Evolutionary conservation across 345 rosid genomes (phyloP).

Genomic region (Kernera saxatilis): DNA sequence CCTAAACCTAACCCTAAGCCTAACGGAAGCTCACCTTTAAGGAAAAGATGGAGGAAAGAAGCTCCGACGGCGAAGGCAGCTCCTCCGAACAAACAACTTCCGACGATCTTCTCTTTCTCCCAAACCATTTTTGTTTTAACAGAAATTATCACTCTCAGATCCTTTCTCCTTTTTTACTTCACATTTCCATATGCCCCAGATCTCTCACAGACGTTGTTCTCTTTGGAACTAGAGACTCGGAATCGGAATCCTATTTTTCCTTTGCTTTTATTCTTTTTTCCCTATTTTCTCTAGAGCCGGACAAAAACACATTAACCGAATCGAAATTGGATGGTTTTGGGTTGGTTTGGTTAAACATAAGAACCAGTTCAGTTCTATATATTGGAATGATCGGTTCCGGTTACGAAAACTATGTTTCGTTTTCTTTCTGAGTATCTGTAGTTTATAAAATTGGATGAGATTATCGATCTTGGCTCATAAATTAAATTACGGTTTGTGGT

Average conservation of each 20-base stretch:
- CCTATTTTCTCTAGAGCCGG: neutral
- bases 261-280: neutral
- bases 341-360: neutral
- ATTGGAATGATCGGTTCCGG: neutral
- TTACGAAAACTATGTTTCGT: too few relatives aligned
- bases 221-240: constrained; percentile 33
- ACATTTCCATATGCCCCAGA: constrained; percentile 23
- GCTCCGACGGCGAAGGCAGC: constrained; percentile 46
- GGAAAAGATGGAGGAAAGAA: constrained; percentile 31
- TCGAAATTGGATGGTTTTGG: neutral
- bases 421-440: too few relatives aligned
- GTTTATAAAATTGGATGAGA: too few relatives aligned
- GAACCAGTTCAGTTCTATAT: neutral
- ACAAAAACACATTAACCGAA: neutral
- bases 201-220: constrained; percentile 27
- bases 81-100: constrained; percentile 46
- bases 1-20: constrained; percentile 32
- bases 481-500: neutral
- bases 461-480: neutral
- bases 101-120: constrained; percentile 37
- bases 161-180: constrained; percentile 10
- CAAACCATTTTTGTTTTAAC: constrained; percentile 29
- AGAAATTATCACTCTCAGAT: constrained; percentile 9
- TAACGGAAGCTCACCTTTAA: constrained; percentile 33
- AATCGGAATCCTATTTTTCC: constrained; percentile 24